Evolutionary conservation across 2,329 filamentous ascomycete genomes (phyloP).

Genomic region (Botrytis aclada): DNA sequence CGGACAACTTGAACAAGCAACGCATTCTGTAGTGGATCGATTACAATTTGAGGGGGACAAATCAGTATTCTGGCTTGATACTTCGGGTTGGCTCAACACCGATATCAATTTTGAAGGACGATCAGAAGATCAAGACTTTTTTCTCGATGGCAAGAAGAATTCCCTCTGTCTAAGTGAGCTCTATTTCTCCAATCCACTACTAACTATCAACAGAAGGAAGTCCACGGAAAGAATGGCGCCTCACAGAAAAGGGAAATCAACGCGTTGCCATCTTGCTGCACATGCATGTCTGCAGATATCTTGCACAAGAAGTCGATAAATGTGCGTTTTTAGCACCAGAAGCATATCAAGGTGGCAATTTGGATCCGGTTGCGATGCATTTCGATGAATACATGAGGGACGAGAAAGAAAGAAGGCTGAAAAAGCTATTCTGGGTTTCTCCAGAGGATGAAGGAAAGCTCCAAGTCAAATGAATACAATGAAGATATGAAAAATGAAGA

Average conservation of each 20-base stretch:
- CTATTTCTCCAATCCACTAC: neutral
- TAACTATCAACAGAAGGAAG: conserved; percentile 24
- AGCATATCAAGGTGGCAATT: conserved; percentile 26
- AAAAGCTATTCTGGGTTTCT: conserved; percentile 27
- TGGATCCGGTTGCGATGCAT: conserved; percentile 24
- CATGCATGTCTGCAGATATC: conserved; percentile 40
- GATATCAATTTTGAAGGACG: conserved; percentile 27
- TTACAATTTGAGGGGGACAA: conserved; percentile 39
- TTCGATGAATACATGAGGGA: conserved; percentile 28
- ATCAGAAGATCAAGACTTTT: conserved; percentile 35
- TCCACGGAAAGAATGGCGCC: conserved; percentile 33
- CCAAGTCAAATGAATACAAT: neutral
- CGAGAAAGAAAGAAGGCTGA: conserved; percentile 29
- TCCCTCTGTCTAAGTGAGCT: neutral
- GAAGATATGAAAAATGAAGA: neutral
- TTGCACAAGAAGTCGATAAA: conserved; percentile 34
- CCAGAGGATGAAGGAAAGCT: conserved; percentile 7
- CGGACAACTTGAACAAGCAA: conserved; percentile 38
- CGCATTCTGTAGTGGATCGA: conserved; percentile 37
- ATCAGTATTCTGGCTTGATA: conserved; percentile 42
- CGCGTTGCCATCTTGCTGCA: conserved; percentile 40
- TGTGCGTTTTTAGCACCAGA: conserved; percentile 40
- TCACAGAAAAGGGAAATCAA: conserved; percentile 38
- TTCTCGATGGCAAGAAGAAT: conserved; percentile 30
- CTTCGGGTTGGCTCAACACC: conserved; percentile 41